Percentiles rank a stretch among this genome's conserved stretches.
These are phyloP conservation scores for Kazachstania psychrophila DNA, from an alignment of 805 yeast species.

Conservation along the genomic window DNA sequence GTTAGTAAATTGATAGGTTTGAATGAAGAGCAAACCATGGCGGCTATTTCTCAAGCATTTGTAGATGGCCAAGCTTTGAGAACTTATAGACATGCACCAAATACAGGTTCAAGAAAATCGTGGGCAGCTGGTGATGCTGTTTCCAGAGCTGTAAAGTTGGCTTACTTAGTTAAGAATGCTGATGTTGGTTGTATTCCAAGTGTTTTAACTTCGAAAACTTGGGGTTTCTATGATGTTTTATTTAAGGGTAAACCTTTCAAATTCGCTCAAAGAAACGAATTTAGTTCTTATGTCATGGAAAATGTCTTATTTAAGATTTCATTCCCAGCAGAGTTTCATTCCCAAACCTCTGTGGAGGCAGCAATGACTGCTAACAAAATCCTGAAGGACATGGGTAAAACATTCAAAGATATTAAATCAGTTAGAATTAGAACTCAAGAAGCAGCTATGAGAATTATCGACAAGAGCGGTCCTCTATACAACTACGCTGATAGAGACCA, in stretches of 20 bases:
- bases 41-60: constrained; percentile 50
- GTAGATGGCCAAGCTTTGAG: constrained; percentile 52
- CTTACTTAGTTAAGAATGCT: constrained; percentile 43
- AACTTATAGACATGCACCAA: constrained; percentile 57
- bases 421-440: constrained; percentile 49
- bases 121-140: constrained; percentile 65
- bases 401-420: constrained; percentile 40
- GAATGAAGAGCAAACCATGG: constrained; percentile 41
- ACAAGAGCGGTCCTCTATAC: constrained; percentile 49
- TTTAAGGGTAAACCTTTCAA: constrained; percentile 43
- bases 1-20: constrained; percentile 48
- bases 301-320: constrained; percentile 53
- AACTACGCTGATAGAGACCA: constrained; percentile 60
- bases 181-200: constrained; percentile 47
- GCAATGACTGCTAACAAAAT: constrained; percentile 37
- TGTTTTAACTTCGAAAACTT: constrained; percentile 45
- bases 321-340: constrained; percentile 58
- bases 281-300: constrained; percentile 54
- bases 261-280: constrained; percentile 39
- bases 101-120: constrained; percentile 53
- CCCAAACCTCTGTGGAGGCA: constrained; percentile 56
- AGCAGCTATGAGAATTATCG: constrained; percentile 52
- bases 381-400: constrained; percentile 34
- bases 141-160: constrained; percentile 49
- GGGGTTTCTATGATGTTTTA: constrained; percentile 59